phyloP scores from a whole-genome alignment of 83 land plant genomes.

The Picea abies region DNA sequence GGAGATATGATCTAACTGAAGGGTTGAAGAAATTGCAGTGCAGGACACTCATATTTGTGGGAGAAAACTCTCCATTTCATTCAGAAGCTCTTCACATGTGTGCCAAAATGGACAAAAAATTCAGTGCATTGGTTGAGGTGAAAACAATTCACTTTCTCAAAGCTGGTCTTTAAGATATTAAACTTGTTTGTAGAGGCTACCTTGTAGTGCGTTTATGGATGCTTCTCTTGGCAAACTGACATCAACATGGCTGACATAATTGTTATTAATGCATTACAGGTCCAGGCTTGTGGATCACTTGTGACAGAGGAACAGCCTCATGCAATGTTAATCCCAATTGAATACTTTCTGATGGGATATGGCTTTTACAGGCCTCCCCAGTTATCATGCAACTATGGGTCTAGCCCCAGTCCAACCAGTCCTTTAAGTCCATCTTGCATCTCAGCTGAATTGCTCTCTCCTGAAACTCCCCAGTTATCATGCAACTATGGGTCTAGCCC shows the following conservation, averaged over 20 bases:
- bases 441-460: constrained; percentile 82
- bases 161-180: neutral
- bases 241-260: neutral
- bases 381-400: constrained; percentile 18
- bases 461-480: constrained; percentile 44
- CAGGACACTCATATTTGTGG: constrained; percentile 81
- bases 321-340: constrained; percentile 88
- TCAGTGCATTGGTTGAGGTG: constrained; percentile 88
- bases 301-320: constrained; percentile 92
- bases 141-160: neutral
- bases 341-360: constrained; percentile 85
- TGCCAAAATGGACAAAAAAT: constrained; percentile 58
- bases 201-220: neutral
- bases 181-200: neutral
- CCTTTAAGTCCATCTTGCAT: constrained; percentile 73
- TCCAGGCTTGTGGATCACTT: constrained; percentile 87
- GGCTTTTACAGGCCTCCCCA: constrained; percentile 66
- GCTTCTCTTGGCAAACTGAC: neutral
- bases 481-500: constrained; percentile 19
- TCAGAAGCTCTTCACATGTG: constrained; percentile 74
- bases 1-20: constrained; percentile 77
- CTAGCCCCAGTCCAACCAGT: constrained; percentile 37
- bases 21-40: constrained; percentile 74
- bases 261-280: constrained; percentile 43
- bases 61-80: constrained; percentile 86